Percentiles rank a stretch among this genome's conserved stretches.
Evolutionary conservation across 352 stramenopile genomes (phyloP).

Genomic region (Globisporangium echinulatum): DNA sequence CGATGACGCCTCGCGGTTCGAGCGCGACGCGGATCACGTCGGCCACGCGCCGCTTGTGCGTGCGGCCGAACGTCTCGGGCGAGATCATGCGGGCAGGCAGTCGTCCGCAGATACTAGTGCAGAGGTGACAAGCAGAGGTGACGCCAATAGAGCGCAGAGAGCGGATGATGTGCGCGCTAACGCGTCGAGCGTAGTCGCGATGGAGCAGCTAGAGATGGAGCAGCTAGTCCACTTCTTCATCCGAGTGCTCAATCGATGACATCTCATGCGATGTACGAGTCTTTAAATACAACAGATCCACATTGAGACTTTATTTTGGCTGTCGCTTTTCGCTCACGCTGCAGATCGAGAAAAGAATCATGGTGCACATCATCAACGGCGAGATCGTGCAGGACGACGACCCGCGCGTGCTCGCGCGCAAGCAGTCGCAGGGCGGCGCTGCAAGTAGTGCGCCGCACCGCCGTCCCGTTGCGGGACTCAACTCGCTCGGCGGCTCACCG

Average conservation of each 20-base stretch:
- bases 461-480: constrained; percentile 17
- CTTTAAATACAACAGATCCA: no score
- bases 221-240: no score
- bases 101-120: no score
- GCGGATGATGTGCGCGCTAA: no score
- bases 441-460: neutral
- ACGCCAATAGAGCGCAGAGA: no score
- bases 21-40: constrained; percentile 63
- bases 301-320: no score
- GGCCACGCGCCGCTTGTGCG: constrained; percentile 37
- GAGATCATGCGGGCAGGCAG: constrained; percentile 33
- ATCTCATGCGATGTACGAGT: no score
- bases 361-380: constrained; percentile 88
- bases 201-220: no score
- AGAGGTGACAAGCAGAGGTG: no score
- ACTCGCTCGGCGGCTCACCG: constrained; percentile 10
- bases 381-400: constrained; percentile 84
- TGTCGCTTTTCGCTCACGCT: no score
- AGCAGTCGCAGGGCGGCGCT: constrained; percentile 5
- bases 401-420: constrained; percentile 43
- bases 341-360: constrained; percentile 9
- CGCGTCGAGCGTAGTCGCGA: no score
- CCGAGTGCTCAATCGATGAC: no score
- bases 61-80: constrained; percentile 34
- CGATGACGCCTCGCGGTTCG: constrained; percentile 54